Percentiles rank a stretch among this genome's conserved stretches.
phyloP scores from a whole-genome alignment of 805 yeast species.

The Jamesozyma jinghongensis region DNA sequence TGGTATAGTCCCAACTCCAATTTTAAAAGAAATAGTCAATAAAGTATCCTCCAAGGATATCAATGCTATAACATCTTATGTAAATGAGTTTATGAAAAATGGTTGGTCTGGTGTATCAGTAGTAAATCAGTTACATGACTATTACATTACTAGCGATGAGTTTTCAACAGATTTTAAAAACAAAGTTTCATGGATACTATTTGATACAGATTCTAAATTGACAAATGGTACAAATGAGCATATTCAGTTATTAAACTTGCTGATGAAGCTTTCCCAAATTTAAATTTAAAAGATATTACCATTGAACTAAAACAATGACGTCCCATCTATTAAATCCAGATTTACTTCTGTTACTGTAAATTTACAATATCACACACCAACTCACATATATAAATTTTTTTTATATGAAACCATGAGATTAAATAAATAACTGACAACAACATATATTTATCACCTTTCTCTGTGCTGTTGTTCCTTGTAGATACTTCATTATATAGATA shows the following conservation, averaged over 20 bases:
- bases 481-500: no score
- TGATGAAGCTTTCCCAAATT: conserved; percentile 40
- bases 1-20: conserved; percentile 54
- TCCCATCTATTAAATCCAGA: no score
- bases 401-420: no score
- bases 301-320: no score
- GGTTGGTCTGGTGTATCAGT: conserved; percentile 80
- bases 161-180: conserved; percentile 50
- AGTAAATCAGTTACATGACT: conserved; percentile 62
- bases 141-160: conserved; percentile 46
- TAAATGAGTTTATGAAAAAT: conserved; percentile 45
- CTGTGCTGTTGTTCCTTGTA: no score
- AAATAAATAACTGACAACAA: no score
- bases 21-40: conserved; percentile 36
- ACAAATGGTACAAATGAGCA: conserved; percentile 87
- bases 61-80: conserved; percentile 31
- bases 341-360: no score
- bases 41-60: conserved; percentile 31
- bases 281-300: no score
- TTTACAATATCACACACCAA: no score
- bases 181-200: conserved; percentile 51
- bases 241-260: conserved; percentile 63
- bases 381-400: no score
- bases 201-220: conserved; percentile 65
- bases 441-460: no score